Evolutionary conservation across 2,329 filamentous ascomycete species (phyloP).

Genomic region (Xylariaceae sp.): DNA sequence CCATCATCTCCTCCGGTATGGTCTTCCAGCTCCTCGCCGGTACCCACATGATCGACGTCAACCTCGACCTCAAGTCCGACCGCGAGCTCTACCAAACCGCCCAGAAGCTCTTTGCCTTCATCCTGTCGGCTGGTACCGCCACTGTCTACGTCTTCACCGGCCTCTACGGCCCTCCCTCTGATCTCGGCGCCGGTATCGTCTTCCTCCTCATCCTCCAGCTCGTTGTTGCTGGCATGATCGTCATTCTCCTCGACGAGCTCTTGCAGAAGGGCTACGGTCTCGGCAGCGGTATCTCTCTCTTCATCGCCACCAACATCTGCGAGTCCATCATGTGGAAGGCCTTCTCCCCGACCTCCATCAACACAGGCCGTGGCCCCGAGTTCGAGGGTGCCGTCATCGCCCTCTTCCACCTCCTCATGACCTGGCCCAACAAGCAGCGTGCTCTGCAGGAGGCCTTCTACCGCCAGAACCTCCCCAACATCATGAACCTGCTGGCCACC

Average conservation of each 20-base stretch:
- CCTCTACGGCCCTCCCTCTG: slow-evolving; percentile 93
- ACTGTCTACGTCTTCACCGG: slow-evolving; percentile 98
- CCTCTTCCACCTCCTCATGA: slow-evolving; percentile 95
- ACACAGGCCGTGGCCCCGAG: slow-evolving; percentile 97
- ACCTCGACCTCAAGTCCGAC: slow-evolving; percentile 99
- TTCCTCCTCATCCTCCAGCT: slow-evolving; percentile 98
- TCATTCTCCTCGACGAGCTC: slow-evolving; percentile 98
- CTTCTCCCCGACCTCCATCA: slow-evolving; percentile 98
- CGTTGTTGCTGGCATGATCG: slow-evolving; percentile 94
- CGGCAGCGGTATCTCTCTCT: slow-evolving; percentile 96
- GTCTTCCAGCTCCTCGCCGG: slow-evolving; percentile 99
- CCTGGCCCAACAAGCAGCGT: slow-evolving; percentile 99
- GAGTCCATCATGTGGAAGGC: slow-evolving; percentile 99
- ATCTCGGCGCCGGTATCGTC: slow-evolving; percentile 96
- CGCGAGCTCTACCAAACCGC: slow-evolving; percentile 99
- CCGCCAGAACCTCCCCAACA: slow-evolving; percentile 97
- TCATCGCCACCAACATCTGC: slow-evolving; percentile 99
- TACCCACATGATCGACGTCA: slow-evolving; percentile 99
- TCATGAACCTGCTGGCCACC: slow-evolving; percentile 97
- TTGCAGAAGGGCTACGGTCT: slow-evolving; percentile 99
- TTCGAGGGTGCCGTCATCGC: slow-evolving; percentile 98
- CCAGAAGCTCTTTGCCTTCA: slow-evolving; percentile 97
- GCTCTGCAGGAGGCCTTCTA: slow-evolving; percentile 99
- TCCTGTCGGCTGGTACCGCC: slow-evolving; percentile 94
- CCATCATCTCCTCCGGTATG: slow-evolving; percentile 99